phyloP scores from a whole-genome alignment of 2,329 filamentous ascomycete species.

The Simplicillium aogashimaense region DNA sequence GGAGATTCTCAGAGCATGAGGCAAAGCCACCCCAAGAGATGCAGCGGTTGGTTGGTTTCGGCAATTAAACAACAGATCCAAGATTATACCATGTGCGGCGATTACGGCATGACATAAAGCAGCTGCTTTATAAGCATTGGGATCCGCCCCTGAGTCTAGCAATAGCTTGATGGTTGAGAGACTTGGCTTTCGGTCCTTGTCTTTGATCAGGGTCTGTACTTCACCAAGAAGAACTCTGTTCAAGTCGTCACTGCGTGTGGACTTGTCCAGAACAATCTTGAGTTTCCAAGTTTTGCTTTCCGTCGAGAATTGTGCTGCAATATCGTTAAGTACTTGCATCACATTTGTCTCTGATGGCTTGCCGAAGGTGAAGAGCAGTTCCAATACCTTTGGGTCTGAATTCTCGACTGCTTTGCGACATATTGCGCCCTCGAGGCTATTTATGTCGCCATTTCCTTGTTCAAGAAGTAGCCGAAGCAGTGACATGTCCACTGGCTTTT shows the following conservation, averaged over 20 bases:
- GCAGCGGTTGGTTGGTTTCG: conserved; percentile 24
- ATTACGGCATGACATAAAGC: conserved; percentile 41
- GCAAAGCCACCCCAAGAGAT: conserved; percentile 39
- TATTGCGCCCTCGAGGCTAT: conserved; percentile 33
- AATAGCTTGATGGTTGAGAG: conserved; percentile 35
- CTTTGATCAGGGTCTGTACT: conserved; percentile 32
- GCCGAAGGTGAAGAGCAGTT: conserved; percentile 34
- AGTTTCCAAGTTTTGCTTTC: conserved; percentile 39
- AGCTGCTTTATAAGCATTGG: conserved; percentile 42
- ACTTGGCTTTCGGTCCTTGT: conserved; percentile 24
- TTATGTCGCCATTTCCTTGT: conserved; percentile 42
- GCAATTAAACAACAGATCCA: conserved; percentile 36
- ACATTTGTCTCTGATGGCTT: conserved; percentile 33
- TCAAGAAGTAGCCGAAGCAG: conserved; percentile 38
- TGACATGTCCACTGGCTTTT: conserved; percentile 37
- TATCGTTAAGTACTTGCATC: conserved; percentile 27
- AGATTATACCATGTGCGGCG: conserved; percentile 31
- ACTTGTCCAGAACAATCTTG: conserved; percentile 31
- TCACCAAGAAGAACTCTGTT: conserved; percentile 38
- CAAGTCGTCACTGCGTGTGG: conserved; percentile 31
- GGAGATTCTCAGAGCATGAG: conserved; percentile 38
- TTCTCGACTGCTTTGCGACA: conserved; percentile 29
- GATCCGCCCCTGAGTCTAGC: conserved; percentile 39
- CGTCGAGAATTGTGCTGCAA: conserved; percentile 32
- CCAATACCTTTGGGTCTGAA: conserved; percentile 36